Base-by-base conservation (phyloP, 805 yeast species). In the Suhomyces canberraensis region DNA sequence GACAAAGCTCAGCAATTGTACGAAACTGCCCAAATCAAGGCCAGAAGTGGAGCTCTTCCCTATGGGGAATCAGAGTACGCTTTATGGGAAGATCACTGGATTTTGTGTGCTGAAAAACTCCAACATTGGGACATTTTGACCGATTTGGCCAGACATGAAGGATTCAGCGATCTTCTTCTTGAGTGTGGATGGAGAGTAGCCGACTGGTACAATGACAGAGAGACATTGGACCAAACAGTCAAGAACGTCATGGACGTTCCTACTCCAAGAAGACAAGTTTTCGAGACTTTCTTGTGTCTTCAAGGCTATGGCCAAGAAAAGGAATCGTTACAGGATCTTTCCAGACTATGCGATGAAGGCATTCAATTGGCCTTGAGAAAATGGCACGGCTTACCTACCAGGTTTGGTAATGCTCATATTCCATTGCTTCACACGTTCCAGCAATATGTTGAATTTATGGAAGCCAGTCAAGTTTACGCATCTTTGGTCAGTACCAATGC, bases 131-230 rank as follows among this genome's bases (percentile, higher is more conserved):
- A 93, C 54, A 83, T 93, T 32, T 69, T 93, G 41, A 91, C 98
- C 0, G 99, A 93, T 52, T 70, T 95, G 20, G 97, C 98, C 2
- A 89, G 91, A 50, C 98, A 95, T 54, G 99, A 95, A 68, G 97
- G 97, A 0, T 95, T 91, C 56, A 89, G 97, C 0, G 98, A 93
- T 53, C 69, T 93, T 46, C 65, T 95, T 17, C 69, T 93, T n/a
- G 99, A 93, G 59, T 95, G 98, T 73, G 98, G 98, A 25, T 93
- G 99, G 99, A 75, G 99, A 53, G 95, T 93, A 26, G 97, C 98
- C 6, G 98, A 93, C 54, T 93, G 98, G 98, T 83, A 82, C 42
- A 81, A 95, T 7, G 98, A 95, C 52, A 76, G 90, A 45, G 98
- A 91, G 46, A 93, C 98, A 0, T 67, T 93, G 25, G 97, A 90